A percentile compares a stretch with the other conserved stretches of the same genome.
These are phyloP conservation scores for Ceratocystis papillata DNA, from an alignment of 2,329 filamentous ascomycete species.

Conservation along the genomic window DNA sequence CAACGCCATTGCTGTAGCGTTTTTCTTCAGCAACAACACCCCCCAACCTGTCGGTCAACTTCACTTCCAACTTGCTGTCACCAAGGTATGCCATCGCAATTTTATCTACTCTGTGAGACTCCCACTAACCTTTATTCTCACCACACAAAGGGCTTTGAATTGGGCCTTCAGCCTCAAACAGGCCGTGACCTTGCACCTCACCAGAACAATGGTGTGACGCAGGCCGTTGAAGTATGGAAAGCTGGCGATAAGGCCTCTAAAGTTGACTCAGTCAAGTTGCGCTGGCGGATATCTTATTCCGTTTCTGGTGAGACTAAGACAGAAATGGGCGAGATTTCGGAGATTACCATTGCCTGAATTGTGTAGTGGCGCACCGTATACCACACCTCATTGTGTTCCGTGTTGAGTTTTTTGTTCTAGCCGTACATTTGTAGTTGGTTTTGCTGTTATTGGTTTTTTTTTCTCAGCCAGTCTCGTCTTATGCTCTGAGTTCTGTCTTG, in stretches of 20 bases:
- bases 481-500: neutral
- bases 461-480: slow-evolving; percentile 1
- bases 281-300: slow-evolving; percentile 78
- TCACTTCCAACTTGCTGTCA: slow-evolving; percentile 85
- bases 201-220: slow-evolving; percentile 63
- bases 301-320: slow-evolving; percentile 55
- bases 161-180: slow-evolving; percentile 76
- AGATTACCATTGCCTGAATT: slow-evolving; percentile 58
- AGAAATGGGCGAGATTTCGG: slow-evolving; percentile 75
- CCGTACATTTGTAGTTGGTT: slow-evolving; percentile 7
- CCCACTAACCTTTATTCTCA: slow-evolving; percentile 9
- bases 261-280: slow-evolving; percentile 72
- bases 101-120: slow-evolving; percentile 22
- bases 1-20: slow-evolving; percentile 56
- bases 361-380: neutral
- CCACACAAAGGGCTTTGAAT: slow-evolving; percentile 55
- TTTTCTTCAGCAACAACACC: slow-evolving; percentile 75
- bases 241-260: slow-evolving; percentile 57
- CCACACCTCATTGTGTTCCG: neutral
- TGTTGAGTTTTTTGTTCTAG: slow-evolving; percentile 5
- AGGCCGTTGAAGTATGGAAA: slow-evolving; percentile 64
- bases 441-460: neutral
- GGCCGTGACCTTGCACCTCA: slow-evolving; percentile 66
- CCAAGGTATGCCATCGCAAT: slow-evolving; percentile 53
- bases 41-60: slow-evolving; percentile 62